phyloP scores from a whole-genome alignment of 441 rosid genomes.

The Gossypium schwendimanii region DNA sequence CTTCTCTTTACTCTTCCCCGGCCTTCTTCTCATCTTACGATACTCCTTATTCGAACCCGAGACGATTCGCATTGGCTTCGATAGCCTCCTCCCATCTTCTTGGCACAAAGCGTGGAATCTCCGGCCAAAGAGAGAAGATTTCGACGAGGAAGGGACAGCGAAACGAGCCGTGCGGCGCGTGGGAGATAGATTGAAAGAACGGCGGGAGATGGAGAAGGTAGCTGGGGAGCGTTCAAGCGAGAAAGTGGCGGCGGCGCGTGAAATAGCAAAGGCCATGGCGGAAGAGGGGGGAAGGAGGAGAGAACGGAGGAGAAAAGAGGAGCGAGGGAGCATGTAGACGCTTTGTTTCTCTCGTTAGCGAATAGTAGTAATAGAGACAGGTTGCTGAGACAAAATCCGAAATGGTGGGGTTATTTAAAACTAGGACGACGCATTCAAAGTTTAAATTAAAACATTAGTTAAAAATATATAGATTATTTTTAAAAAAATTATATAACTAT shows the following conservation, averaged over 20 bases:
- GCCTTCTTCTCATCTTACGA: constrained; percentile 50
- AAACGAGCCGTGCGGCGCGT: constrained; percentile 14
- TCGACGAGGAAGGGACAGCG: constrained; percentile 11
- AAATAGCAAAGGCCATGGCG: constrained; percentile 39
- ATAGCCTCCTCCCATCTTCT: constrained; percentile 21
- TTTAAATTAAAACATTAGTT: background rate
- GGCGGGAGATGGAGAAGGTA: constrained; percentile 8
- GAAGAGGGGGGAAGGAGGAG: constrained; percentile 24
- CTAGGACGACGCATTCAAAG: background rate
- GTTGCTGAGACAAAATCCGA: background rate
- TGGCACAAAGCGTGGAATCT: constrained; percentile 29
- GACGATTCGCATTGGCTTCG: constrained; percentile 17
- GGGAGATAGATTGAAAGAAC: constrained; percentile 14
- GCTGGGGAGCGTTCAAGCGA: constrained; percentile 18
- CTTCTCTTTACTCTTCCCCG: constrained; percentile 40
- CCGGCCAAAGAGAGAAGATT: constrained; percentile 21
- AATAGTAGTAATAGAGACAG: background rate
- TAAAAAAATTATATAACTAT: too few relatives aligned
- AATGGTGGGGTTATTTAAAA: background rate
- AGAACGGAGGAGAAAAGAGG: constrained; percentile 28
- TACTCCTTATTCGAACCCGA: constrained; percentile 52
- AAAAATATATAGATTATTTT: too few relatives aligned
- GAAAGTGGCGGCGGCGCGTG: constrained; percentile 39
- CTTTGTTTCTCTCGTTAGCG: background rate
- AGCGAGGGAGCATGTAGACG: constrained; percentile 34